Conservation (phyloP, 495 filamentous ascomycete species). For the Lasiosphaeria ovina region DNA sequence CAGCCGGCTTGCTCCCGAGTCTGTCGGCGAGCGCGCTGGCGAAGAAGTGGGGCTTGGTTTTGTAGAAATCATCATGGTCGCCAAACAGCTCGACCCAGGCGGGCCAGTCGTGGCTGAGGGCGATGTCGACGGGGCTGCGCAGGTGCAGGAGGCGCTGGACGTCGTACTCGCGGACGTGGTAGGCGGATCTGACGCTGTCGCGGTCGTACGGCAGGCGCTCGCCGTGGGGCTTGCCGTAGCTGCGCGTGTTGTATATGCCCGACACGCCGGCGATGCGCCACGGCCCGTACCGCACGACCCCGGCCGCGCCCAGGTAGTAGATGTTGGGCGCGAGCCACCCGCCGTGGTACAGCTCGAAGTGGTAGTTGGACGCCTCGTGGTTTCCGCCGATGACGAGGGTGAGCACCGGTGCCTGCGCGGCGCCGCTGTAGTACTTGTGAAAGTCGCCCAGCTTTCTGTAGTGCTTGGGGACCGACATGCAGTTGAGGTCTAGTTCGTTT, state of each 20-base stretch:
- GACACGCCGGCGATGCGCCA: slow-evolving; percentile 86
- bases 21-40: too few relatives aligned
- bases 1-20: too few relatives aligned
- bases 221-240: slow-evolving; percentile 76
- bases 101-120: slow-evolving; percentile 95
- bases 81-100: too few relatives aligned
- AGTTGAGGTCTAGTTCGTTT: slow-evolving; percentile 79
- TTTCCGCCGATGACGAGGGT: slow-evolving; percentile 94
- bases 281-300: slow-evolving; percentile 75
- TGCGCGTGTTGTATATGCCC: slow-evolving; percentile 87
- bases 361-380: slow-evolving; percentile 83
- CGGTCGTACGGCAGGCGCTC: slow-evolving; percentile 83
- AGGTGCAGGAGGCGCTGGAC: slow-evolving; percentile 84
- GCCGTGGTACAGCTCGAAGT: slow-evolving; percentile 91
- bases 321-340: slow-evolving; percentile 97
- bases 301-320: slow-evolving; percentile 91
- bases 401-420: slow-evolving; percentile 72
- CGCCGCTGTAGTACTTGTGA: slow-evolving; percentile 84
- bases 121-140: slow-evolving; percentile 78
- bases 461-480: slow-evolving; percentile 81
- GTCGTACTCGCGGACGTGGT: slow-evolving; percentile 89
- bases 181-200: slow-evolving; percentile 71
- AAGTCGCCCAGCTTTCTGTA: slow-evolving; percentile 86
- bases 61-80: too few relatives aligned
- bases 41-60: too few relatives aligned